phyloP scores from a whole-genome alignment of 2,329 filamentous ascomycete species.

The Ophiostoma montium region DNA sequence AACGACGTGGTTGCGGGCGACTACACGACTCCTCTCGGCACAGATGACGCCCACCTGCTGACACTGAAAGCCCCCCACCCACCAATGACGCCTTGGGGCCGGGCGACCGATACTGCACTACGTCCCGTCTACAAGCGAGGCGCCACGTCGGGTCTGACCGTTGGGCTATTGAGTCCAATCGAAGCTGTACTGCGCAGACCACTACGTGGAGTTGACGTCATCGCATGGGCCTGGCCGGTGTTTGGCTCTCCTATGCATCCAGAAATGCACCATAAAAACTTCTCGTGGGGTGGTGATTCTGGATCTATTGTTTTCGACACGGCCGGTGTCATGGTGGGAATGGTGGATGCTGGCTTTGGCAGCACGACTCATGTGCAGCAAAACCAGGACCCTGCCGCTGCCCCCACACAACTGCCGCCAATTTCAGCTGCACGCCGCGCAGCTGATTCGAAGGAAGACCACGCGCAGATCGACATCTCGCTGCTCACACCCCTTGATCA shows the following conservation, averaged over 20 bases:
- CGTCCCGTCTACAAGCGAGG: not conserved
- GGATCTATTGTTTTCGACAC: not conserved
- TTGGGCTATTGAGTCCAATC: not conserved
- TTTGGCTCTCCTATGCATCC: not conserved
- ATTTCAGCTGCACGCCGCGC: too few species aligned
- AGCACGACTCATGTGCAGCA: too few species aligned
- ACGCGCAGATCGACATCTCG: too few species aligned
- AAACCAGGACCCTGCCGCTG: too few species aligned
- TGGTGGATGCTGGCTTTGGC: not conserved
- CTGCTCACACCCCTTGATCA: too few species aligned
- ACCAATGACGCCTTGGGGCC: too few species aligned
- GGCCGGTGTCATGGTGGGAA: not conserved
- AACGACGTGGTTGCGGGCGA: too few species aligned
- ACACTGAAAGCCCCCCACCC: not conserved
- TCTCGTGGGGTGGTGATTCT: not conserved
- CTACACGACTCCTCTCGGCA: not conserved
- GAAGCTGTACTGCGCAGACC: not conserved
- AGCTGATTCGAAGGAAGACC: too few species aligned
- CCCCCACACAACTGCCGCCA: too few species aligned
- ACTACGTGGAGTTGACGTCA: not conserved
- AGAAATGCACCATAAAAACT: not conserved
- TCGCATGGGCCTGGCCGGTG: not conserved
- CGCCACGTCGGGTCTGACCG: not conserved
- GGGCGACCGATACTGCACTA: too few species aligned
- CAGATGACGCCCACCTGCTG: not conserved